Base-by-base conservation (phyloP, 2,329 filamentous ascomycete genomes). In the Atkinsonella texensis region DNA sequence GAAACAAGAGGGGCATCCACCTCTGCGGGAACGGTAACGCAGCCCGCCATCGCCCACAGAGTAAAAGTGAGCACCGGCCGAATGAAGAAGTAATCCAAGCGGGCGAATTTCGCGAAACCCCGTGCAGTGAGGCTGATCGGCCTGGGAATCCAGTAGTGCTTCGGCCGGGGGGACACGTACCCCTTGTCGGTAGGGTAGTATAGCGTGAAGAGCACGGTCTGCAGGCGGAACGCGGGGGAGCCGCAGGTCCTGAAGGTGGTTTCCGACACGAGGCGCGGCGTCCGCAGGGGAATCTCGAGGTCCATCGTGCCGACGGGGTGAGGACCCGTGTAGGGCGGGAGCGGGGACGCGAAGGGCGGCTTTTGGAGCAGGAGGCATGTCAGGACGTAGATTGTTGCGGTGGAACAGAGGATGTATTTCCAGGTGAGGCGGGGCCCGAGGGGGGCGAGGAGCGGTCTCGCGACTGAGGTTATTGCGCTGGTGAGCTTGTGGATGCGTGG, bases 191-290 rank as follows among this genome's bases (percentile, higher is more conserved):
- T 59, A 2, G 74, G 74, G 45, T 77, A 76, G 62, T 76, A 76
- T 3, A 77, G 52, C 0, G 73, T 73, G 53, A 76, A 74, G 4
- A 77, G 64, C 3, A 75, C 72, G 1, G 71, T 74, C 52, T 73
- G 62, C 0, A 76, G 58, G 18, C 71, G 65, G 47, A 76, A 76
- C 0, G 72, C 72, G 2, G 68, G 67, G 20, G 65, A 55, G 11
- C 63, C 63, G 0, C 64, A 64, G 10, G 54, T 57, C 41, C 60
- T 68, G 56, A 74, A 64, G 10, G 63, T 40, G 6, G 65, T 59
- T 5, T 68, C 60, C 2, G 65, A 63, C 9, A 67, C 57, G 17
- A 55, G 59, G 10, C 60, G 57, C 1, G 67, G 63, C 28, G 58
- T 58, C 6, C 62, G 60, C 0, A 72, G 65, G 1, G 71, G 65